Evolutionary conservation across 176 grass and related monocot species (phyloP), one percentile per base, ranked within the genome.

Genomic region (Carex pumila): DNA sequence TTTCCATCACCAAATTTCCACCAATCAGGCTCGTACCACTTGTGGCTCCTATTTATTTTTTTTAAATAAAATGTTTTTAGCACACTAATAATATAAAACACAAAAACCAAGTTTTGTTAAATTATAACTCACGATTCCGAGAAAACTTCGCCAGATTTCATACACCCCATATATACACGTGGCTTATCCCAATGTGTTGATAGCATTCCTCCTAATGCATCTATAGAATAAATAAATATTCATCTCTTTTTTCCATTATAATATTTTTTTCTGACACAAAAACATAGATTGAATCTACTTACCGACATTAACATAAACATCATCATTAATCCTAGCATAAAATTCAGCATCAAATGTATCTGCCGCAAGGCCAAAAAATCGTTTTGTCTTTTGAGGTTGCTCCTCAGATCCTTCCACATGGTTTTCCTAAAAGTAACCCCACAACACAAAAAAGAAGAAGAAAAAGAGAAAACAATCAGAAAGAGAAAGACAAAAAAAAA

Each of bases 141-240:
- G 60, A 95, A 99, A 87, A 99, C 96, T 85, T 99, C 93, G n/a
- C 93, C 96, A 89, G 96, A 99, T 99, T 95, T 99, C 96, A 99
- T 99, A 83, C 96, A 99, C 12, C 96, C 96, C 79, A 99, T 93
- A 67, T 99, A 99, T 39, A 86, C 87, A 83, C 91, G 91, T 18
- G 96, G 91, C 36, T 95, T 95, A 71, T 99, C 91, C 96, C 88
- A 89, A 60, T 99, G 89, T 53, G 86, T 86, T 79, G 86, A 79
- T 8, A 95, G 89, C 93, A 99, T 92, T 88, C 80, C 87, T 79
- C 93, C 94, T 77, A 99, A 87, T 83, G 88, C 89, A 92, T 99
- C 96, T 99, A 86, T 68, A 92, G 17, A 90, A 76, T 70, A n/a
- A 49, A 83, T 77, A 87, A 31, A 60, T 84, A 11, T 57, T 71